Evolutionary conservation across 106 monocot genomes (phyloP).

Genomic region (Acanthochlamys bracteata): DNA sequence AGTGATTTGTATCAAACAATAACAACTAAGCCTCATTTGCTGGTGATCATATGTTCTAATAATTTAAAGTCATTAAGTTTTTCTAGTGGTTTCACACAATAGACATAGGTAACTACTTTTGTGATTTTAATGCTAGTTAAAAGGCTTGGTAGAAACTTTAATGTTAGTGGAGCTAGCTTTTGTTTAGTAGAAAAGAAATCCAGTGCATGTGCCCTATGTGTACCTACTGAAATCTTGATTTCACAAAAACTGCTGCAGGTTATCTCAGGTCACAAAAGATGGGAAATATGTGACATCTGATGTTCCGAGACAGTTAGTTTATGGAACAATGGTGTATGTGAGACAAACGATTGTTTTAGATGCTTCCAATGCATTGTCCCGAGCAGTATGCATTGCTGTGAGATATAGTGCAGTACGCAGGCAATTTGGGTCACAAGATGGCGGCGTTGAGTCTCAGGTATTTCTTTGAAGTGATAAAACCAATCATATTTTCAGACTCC

Average conservation of each 20-base stretch:
- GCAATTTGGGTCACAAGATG: constrained; percentile 88
- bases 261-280: constrained; percentile 83
- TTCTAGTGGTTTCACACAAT: too few relatives aligned
- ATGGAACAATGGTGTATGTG: constrained; percentile 96
- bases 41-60: too few relatives aligned
- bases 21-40: too few relatives aligned
- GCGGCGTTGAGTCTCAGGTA: constrained; percentile 82
- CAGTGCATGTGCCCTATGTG: not conserved
- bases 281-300: constrained; percentile 76
- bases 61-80: too few relatives aligned
- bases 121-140: too few relatives aligned
- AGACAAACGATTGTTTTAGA: constrained; percentile 84
- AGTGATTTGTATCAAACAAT: too few relatives aligned
- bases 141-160: too few relatives aligned
- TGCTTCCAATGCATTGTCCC: constrained; percentile 81
- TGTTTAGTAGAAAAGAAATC: too few relatives aligned
- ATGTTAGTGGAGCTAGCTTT: too few relatives aligned
- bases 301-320: constrained; percentile 82
- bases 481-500: too few relatives aligned
- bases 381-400: constrained; percentile 87
- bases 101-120: too few relatives aligned
- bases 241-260: constrained; percentile 31
- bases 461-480: not conserved
- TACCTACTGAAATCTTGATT: not conserved
- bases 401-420: constrained; percentile 86